Percentiles rank a stretch among this genome's conserved stretches.
These are phyloP conservation scores for Aspergillus nomiae DNA, from an alignment of 2,329 filamentous ascomycete species.

Conservation along the genomic window DNA sequence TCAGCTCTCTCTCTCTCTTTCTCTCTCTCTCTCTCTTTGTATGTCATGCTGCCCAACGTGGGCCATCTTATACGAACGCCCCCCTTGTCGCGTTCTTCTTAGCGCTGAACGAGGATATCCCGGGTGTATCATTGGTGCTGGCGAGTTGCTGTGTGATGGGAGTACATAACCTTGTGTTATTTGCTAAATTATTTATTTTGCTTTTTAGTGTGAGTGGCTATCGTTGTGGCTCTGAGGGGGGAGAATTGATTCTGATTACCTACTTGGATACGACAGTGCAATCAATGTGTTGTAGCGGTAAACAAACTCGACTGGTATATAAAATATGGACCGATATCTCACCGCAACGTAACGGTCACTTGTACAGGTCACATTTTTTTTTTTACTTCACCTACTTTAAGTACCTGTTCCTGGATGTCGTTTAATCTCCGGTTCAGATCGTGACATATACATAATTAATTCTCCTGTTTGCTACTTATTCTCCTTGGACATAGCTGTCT, in stretches of 20 bases:
- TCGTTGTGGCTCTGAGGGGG: background rate
- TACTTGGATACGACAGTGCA: background rate
- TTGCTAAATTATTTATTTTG: background rate
- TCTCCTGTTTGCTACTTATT: background rate
- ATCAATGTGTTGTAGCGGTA: too few relatives aligned
- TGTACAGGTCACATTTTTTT: background rate
- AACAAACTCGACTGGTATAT: too few relatives aligned
- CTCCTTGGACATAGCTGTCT: background rate
- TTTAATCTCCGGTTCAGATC: background rate
- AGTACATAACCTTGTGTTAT: background rate
- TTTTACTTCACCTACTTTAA: background rate
- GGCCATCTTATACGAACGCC: too few relatives aligned
- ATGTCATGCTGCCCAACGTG: too few relatives aligned
- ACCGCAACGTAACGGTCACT: background rate
- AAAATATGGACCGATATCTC: background rate
- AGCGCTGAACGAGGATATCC: background rate
- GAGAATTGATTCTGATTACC: background rate
- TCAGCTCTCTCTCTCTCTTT: too few relatives aligned
- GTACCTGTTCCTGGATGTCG: background rate
- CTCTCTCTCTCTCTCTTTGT: too few relatives aligned
- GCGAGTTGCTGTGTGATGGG: background rate
- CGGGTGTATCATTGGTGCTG: background rate
- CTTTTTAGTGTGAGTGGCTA: background rate
- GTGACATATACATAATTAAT: background rate
- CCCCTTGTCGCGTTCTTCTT: background rate